Conservation (phyloP, 164 flowering plant species). For the Paratinospora sagittata region DNA sequence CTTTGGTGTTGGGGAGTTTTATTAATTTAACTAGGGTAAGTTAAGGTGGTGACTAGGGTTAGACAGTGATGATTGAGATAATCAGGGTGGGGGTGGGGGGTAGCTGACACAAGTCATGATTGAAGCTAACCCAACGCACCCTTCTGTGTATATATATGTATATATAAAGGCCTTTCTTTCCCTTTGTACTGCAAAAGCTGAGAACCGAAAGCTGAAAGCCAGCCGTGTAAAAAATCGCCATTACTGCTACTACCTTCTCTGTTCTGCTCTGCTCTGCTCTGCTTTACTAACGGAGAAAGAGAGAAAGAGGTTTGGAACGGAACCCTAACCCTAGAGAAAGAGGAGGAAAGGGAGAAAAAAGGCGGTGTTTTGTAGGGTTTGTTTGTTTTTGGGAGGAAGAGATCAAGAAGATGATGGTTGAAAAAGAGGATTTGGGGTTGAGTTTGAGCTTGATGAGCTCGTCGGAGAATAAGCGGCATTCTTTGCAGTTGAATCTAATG, state of each 20-base stretch:
- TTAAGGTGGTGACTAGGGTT: slow-evolving; percentile 7
- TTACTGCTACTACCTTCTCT: too few relatives aligned
- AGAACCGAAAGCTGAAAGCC: too few relatives aligned
- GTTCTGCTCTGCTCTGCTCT: background rate
- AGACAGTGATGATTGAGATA: slow-evolving; percentile 25
- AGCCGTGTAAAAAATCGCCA: background rate
- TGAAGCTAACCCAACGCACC: slow-evolving; percentile 18
- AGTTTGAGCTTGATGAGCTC: slow-evolving; percentile 44
- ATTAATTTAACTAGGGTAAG: background rate
- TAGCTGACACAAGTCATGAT: slow-evolving; percentile 49
- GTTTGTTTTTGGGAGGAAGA: background rate
- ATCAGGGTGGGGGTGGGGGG: too few relatives aligned
- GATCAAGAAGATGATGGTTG: slow-evolving; percentile 38
- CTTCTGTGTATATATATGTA: too few relatives aligned
- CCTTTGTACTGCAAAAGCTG: slow-evolving; percentile 1
- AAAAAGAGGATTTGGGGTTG: slow-evolving; percentile 67
- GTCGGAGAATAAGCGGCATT: slow-evolving; percentile 17
- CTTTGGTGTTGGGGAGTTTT: background rate
- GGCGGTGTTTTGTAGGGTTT: background rate
- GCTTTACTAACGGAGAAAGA: too few relatives aligned
- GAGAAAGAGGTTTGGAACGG: too few relatives aligned
- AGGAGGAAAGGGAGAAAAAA: background rate
- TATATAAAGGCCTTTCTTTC: slow-evolving; percentile 30
- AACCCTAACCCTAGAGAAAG: slow-evolving; percentile 5
- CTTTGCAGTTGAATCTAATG: slow-evolving; percentile 47